Percentiles rank a stretch among this genome's conserved stretches.
Conservation (phyloP, 2,329 filamentous ascomycete species). For the Cladophialophora exuberans region DNA sequence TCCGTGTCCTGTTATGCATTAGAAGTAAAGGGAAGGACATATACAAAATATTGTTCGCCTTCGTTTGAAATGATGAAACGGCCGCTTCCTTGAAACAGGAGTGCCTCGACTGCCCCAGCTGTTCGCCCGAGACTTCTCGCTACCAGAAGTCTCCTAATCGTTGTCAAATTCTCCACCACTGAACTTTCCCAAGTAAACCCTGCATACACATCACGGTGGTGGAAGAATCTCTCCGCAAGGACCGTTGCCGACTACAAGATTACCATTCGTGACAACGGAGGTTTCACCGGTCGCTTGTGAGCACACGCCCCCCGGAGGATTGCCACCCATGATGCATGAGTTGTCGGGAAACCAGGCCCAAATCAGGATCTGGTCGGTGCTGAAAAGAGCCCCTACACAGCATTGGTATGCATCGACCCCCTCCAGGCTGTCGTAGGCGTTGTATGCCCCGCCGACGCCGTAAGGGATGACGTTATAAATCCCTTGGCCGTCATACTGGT, state of each 20-base stretch:
- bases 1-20: background rate
- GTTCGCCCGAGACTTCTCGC: background rate
- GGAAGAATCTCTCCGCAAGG: background rate
- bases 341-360: background rate
- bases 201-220: background rate
- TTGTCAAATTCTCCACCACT: background rate
- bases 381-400: background rate
- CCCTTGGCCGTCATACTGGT: background rate
- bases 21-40: background rate
- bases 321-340: background rate
- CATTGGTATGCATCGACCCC: background rate
- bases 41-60: background rate
- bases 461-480: background rate
- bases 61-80: constrained; percentile 1
- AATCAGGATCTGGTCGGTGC: background rate
- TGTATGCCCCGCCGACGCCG: background rate
- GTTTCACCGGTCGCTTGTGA: background rate
- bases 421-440: background rate
- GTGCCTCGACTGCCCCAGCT: background rate
- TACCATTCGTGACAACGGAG: background rate
- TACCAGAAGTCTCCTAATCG: background rate
- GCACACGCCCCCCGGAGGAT: background rate
- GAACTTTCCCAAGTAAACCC: background rate
- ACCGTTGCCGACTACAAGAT: background rate
- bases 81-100: background rate